Conservation (phyloP, 2,329 filamentous ascomycete species). For the Colletotrichum sp. region DNA sequence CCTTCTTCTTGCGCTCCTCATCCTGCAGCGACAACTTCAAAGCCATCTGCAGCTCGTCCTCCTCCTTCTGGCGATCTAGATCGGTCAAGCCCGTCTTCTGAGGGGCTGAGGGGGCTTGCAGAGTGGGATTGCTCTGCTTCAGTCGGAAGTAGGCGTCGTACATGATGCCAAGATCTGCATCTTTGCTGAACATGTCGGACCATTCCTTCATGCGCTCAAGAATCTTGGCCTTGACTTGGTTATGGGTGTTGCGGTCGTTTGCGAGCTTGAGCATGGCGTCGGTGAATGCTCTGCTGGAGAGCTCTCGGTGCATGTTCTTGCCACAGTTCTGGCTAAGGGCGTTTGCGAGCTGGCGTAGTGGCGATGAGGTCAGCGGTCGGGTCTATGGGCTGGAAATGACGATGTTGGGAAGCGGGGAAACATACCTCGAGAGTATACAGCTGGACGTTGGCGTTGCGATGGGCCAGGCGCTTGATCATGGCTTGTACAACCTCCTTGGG, state of each 20-base stretch:
- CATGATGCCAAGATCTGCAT: conserved; percentile 96
- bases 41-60: conserved; percentile 96
- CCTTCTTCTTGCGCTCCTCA: conserved; percentile 66
- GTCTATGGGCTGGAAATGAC: background rate
- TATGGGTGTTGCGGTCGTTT: conserved; percentile 93
- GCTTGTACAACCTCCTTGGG: conserved; percentile 86
- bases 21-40: conserved; percentile 92
- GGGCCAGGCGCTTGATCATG: conserved; percentile 89
- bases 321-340: conserved; percentile 93
- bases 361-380: conserved; percentile 8
- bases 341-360: conserved; percentile 72
- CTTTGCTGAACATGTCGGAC: conserved; percentile 90
- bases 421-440: conserved; percentile 87
- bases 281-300: conserved; percentile 91
- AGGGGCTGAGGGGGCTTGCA: conserved; percentile 91
- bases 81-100: conserved; percentile 92
- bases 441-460: conserved; percentile 95
- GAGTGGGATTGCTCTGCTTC: conserved; percentile 82
- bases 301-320: conserved; percentile 82
- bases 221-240: conserved; percentile 96
- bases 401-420: background rate
- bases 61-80: conserved; percentile 89
- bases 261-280: conserved; percentile 90
- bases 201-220: conserved; percentile 95
- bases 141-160: conserved; percentile 90